phyloP scores from a whole-genome alignment of 1,284 basidiomycete genomes.

The Fistulina hepatica region DNA sequence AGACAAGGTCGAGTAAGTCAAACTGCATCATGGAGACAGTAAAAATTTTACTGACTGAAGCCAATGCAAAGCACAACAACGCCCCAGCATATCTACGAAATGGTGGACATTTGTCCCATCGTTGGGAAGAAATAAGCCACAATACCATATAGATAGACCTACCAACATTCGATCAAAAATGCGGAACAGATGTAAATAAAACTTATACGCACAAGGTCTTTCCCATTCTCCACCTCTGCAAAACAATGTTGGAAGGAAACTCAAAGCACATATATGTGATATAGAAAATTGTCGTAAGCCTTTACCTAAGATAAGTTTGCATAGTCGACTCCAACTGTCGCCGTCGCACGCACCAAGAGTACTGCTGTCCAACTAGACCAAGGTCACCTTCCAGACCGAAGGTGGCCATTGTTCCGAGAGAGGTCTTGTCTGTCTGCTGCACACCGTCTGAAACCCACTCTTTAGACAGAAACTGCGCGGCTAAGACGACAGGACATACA shows the following conservation, averaged over 20 bases:
- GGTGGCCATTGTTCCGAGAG: conserved; percentile 10
- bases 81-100: conserved; percentile 9
- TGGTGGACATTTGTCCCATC: neutral
- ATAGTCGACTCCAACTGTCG: no score
- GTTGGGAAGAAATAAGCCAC: neutral
- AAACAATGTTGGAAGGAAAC: conserved; percentile 12
- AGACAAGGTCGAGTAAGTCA: neutral
- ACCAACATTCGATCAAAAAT: neutral
- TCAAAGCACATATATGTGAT: conserved; percentile 10
- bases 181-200: neutral
- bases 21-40: neutral
- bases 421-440: conserved; percentile 14
- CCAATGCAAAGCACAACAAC: conserved; percentile 11
- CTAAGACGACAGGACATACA: conserved; percentile 1
- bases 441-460: conserved; percentile 11
- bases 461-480: no score
- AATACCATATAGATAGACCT: conserved; percentile 13
- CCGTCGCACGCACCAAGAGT: conserved; percentile 11
- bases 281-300: no score
- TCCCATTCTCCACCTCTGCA: conserved; percentile 13
- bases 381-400: conserved; percentile 11
- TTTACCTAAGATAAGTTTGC: no score
- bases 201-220: conserved; percentile 9
- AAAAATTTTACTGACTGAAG: conserved; percentile 1
- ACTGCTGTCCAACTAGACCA: conserved; percentile 12